phyloP scores from a whole-genome alignment of 1,139 yeast genomes.

The Candida sojae region DNA sequence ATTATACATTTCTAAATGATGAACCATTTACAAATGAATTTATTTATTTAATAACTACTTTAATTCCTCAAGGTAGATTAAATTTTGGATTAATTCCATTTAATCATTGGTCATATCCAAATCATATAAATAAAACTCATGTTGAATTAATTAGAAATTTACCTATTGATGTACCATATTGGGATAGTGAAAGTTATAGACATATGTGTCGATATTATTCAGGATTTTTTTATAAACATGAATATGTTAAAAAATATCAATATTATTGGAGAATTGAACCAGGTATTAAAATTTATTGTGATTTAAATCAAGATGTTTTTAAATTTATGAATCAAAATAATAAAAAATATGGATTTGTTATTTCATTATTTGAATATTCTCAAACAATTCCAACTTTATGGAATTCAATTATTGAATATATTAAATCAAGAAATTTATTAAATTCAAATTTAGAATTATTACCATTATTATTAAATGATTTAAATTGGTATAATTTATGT shows the following conservation, averaged over 20 bases:
- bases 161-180: constrained; percentile 24
- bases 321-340: constrained; percentile 21
- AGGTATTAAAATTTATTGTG: constrained; percentile 29
- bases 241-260: constrained; percentile 28
- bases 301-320: constrained; percentile 32
- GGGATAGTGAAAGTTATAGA: constrained; percentile 32
- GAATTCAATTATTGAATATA: constrained; percentile 22
- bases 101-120: constrained; percentile 36
- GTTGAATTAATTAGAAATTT: constrained; percentile 18
- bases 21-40: constrained; percentile 29
- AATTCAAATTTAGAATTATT: constrained; percentile 16
- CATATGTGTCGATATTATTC: constrained; percentile 40
- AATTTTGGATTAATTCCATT: constrained; percentile 32
- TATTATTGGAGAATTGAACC: constrained; percentile 42
- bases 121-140: constrained; percentile 23
- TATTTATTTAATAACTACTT: constrained; percentile 20
- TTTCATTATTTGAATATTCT: constrained; percentile 33
- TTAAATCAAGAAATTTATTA: constrained; percentile 14
- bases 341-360: constrained; percentile 28
- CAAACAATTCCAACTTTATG: constrained; percentile 37
- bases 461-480: constrained; percentile 13
- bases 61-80: constrained; percentile 23
- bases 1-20: constrained; percentile 39
- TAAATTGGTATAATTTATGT: constrained; percentile 34
- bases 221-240: constrained; percentile 37